Evolutionary conservation across 2,329 filamentous ascomycete species (phyloP).

Genomic region (Esteya vermicola): DNA sequence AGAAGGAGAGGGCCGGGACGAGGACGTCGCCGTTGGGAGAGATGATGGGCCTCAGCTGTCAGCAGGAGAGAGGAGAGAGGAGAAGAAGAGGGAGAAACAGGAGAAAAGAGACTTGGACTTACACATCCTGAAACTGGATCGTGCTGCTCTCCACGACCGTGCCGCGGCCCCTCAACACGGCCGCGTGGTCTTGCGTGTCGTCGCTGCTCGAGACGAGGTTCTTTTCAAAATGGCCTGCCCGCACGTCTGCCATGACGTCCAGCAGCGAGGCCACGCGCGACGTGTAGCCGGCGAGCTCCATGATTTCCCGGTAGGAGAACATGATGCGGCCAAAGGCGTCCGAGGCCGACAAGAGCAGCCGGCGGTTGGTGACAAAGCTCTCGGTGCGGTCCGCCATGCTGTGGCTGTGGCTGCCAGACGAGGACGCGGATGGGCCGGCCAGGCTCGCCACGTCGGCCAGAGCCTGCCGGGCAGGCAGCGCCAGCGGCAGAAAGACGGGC

Average conservation of each 20-base stretch:
- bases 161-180: slow-evolving; percentile 70
- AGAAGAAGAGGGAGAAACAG: not conserved
- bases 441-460: too few relatives aligned
- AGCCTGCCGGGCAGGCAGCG: too few relatives aligned
- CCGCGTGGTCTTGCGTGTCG: slow-evolving; percentile 66
- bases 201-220: slow-evolving; percentile 83
- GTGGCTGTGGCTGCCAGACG: too few relatives aligned
- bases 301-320: slow-evolving; percentile 97
- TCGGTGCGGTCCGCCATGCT: slow-evolving; percentile 59
- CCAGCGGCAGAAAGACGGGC: slow-evolving; percentile 89
- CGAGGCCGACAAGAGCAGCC: slow-evolving; percentile 83
- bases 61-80: not conserved
- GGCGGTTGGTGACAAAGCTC: slow-evolving; percentile 83
- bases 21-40: slow-evolving; percentile 93
- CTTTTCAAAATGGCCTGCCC: slow-evolving; percentile 85
- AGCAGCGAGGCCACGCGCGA: slow-evolving; percentile 80
- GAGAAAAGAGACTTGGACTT: slow-evolving; percentile 22
- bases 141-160: slow-evolving; percentile 67
- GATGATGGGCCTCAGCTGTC: slow-evolving; percentile 69
- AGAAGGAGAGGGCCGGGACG: slow-evolving; percentile 73
- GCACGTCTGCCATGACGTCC: slow-evolving; percentile 88
- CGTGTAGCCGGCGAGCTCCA: slow-evolving; percentile 89
- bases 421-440: too few relatives aligned
- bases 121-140: slow-evolving; percentile 75
- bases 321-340: slow-evolving; percentile 92